Percentiles rank a stretch among this genome's conserved stretches.
Conservation (phyloP, 2,329 filamentous ascomycete genomes). For the Pseudogymnoascus sp. region DNA sequence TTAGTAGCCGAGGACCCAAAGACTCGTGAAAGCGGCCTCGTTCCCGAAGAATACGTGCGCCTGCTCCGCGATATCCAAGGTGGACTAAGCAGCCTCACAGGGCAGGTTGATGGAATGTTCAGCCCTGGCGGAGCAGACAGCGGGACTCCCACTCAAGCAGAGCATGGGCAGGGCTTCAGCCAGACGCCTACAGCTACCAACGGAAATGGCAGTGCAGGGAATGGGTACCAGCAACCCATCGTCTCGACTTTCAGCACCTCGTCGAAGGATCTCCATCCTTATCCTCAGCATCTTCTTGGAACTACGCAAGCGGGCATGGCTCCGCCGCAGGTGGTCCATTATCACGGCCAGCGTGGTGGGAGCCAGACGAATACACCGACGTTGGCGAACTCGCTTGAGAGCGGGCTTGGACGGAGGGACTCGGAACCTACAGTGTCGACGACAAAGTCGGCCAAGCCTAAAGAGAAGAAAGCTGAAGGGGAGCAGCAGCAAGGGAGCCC, state of each 20-base stretch:
- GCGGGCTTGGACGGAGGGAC: background rate
- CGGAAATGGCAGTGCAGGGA: conserved; percentile 42
- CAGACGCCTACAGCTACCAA: conserved; percentile 37
- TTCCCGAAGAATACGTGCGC: conserved; percentile 93
- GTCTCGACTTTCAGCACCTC: conserved; percentile 64
- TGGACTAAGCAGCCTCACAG: conserved; percentile 66
- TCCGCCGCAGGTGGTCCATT: conserved; percentile 58
- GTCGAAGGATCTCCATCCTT: conserved; percentile 60
- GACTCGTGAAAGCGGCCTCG: conserved; percentile 86
- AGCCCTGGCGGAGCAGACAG: conserved; percentile 46
- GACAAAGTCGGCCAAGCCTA: background rate
- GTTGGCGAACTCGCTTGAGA: conserved; percentile 13
- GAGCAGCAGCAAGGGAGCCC: background rate
- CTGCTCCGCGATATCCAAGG: conserved; percentile 89
- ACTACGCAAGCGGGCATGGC: conserved; percentile 50
- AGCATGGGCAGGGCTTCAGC: conserved; percentile 41
- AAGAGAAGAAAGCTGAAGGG: background rate
- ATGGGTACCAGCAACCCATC: conserved; percentile 60
- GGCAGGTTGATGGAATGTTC: conserved; percentile 45
- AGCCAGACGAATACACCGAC: conserved; percentile 60
- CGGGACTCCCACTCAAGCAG: conserved; percentile 53
- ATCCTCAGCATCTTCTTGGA: conserved; percentile 56
- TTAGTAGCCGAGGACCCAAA: conserved; percentile 92
- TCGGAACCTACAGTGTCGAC: background rate
- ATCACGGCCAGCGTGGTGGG: conserved; percentile 58